phyloP scores from a whole-genome alignment of 1,284 basidiomycete genomes.

The Ustilago loliicola region DNA sequence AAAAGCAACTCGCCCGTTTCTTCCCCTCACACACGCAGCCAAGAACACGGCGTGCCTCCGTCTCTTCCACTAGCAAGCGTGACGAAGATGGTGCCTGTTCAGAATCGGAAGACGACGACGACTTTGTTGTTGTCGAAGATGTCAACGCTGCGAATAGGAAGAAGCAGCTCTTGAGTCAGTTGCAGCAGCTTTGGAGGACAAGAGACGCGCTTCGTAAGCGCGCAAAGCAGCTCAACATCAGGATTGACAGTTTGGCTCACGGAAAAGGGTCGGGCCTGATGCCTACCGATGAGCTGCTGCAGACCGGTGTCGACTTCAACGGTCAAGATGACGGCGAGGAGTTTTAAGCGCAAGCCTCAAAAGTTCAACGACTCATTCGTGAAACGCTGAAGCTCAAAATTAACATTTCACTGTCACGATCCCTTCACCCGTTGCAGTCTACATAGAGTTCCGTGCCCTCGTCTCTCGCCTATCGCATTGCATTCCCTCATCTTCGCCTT shows the following conservation, averaged over 20 bases:
- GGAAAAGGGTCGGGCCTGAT: constrained; percentile 40
- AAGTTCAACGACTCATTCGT: no score
- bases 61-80: constrained; percentile 6
- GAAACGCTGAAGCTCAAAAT: background rate
- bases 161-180: constrained; percentile 41
- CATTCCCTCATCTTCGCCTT: background rate
- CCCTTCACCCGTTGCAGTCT: background rate
- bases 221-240: constrained; percentile 43
- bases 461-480: constrained; percentile 10
- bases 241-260: constrained; percentile 40
- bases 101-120: constrained; percentile 36
- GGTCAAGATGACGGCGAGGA: constrained; percentile 26
- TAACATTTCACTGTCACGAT: background rate
- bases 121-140: constrained; percentile 50
- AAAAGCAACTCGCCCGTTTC: constrained; percentile 37
- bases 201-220: constrained; percentile 32
- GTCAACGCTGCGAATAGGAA: constrained; percentile 31
- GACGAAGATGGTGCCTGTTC: constrained; percentile 23
- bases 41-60: constrained; percentile 9
- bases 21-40: background rate
- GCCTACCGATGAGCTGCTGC: constrained; percentile 25
- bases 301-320: constrained; percentile 2
- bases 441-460: background rate
- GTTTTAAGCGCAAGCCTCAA: constrained; percentile 19
- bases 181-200: constrained; percentile 49